These are phyloP conservation scores for Crithidia bombi DNA, from an alignment of 208 protist species.

Conservation along the genomic window DNA sequence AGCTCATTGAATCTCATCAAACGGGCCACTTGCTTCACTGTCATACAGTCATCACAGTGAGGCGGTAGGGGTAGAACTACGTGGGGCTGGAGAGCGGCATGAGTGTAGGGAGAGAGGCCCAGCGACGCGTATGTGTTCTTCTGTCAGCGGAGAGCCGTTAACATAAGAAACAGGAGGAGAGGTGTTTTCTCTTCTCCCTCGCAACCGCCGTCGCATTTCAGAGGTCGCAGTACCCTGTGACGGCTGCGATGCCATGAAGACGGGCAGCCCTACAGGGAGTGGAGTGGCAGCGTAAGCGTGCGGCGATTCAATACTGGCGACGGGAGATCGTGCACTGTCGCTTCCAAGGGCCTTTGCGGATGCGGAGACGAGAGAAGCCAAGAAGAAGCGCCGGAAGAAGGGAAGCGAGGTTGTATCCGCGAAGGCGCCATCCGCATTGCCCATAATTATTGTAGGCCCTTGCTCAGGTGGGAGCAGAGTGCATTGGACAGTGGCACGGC, in stretches of 20 bases:
- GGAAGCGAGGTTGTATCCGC: neutral
- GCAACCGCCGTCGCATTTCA: neutral
- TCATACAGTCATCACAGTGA: too few relatives aligned
- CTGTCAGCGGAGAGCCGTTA: too few relatives aligned
- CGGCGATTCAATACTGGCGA: too few relatives aligned
- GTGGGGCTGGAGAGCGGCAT: neutral
- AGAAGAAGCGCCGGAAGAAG: slow-evolving; percentile 1
- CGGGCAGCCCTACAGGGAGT: too few relatives aligned
- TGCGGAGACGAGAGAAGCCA: neutral
- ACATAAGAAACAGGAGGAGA: too few relatives aligned
- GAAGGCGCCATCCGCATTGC: neutral
- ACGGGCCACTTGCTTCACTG: neutral
- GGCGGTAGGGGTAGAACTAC: too few relatives aligned
- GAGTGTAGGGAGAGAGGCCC: neutral
- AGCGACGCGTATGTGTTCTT: neutral
- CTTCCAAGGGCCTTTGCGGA: neutral
- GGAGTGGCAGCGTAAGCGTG: too few relatives aligned
- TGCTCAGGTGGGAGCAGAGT: neutral
- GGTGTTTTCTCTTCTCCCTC: too few relatives aligned
- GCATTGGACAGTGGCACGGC: slow-evolving; percentile 8
- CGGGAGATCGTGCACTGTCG: neutral
- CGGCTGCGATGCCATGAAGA: too few relatives aligned
- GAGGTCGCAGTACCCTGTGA: too few relatives aligned
- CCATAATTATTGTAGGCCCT: too few relatives aligned
- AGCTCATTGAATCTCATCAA: slow-evolving; percentile 5